Percentiles rank a stretch among this genome's conserved stretches.
Conservation (phyloP, 2,329 filamentous ascomycete genomes). For the Calonectria pseudoturangicola region DNA sequence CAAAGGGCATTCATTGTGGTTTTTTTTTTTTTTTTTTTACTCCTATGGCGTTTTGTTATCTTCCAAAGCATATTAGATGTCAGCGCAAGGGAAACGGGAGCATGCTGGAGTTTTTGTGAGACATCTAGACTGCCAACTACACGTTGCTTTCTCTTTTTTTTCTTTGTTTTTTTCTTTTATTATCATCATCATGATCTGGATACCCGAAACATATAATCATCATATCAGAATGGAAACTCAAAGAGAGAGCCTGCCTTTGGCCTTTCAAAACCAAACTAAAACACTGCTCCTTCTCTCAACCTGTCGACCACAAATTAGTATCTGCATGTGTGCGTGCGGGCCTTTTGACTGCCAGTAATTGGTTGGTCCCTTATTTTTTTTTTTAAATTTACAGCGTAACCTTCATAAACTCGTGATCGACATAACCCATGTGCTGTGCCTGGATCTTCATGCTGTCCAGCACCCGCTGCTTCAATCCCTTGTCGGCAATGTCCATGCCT, state of each 20-base stretch:
- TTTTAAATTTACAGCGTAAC: constrained; percentile 46
- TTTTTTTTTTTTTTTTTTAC: too few relatives aligned
- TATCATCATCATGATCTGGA: constrained; percentile 24
- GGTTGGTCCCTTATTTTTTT: too few relatives aligned
- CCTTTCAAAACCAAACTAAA: constrained; percentile 4
- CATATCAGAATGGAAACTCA: constrained; percentile 32
- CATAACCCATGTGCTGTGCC: constrained; percentile 70
- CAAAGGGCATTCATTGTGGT: background rate
- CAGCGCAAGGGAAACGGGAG: constrained; percentile 17
- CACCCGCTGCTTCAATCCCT: constrained; percentile 77
- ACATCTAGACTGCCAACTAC: constrained; percentile 31
- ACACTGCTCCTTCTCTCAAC: background rate
- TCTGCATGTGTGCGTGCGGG: background rate
- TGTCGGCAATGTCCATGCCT: constrained; percentile 75
- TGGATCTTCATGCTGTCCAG: constrained; percentile 87
- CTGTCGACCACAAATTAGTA: constrained; percentile 4
- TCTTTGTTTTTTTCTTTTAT: constrained; percentile 7
- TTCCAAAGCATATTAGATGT: constrained; percentile 27
- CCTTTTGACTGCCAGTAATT: too few relatives aligned
- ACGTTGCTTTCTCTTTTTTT: background rate
- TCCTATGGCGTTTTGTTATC: background rate
- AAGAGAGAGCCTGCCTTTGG: constrained; percentile 9
- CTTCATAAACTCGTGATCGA: constrained; percentile 62
- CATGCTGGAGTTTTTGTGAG: constrained; percentile 25
- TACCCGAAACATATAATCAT: constrained; percentile 27